Base-by-base conservation (phyloP, 768 basidiomycete species). In the Nevesoporus exiguus region DNA sequence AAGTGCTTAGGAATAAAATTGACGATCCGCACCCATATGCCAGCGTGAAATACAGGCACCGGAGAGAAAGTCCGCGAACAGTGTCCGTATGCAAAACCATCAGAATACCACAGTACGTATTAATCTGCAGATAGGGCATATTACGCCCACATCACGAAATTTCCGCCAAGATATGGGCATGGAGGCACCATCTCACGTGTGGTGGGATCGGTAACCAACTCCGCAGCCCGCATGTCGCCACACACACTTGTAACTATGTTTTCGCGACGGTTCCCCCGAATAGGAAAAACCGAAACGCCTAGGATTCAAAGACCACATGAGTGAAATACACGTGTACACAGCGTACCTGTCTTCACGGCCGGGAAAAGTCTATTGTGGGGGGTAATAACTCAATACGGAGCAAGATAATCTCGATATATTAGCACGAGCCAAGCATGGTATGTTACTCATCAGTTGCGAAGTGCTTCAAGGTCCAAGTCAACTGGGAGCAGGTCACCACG, bases 1-100 rank as follows among this genome's bases (percentile, higher is more conserved):
- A 43, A 33, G 27, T 7, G 7, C 36, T 43, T n/a, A 33, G 15
- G 37, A 36, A 31, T 41, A 47, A 50, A 27, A 47, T 59, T 54
- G 56, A 49, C 56, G 61, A 61, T 59, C 61, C 60, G 51, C 56
- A 58, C 21, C 43, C 39, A n/a, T 45, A 27, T 44, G 46, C 27
- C 22, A 29, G 8, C 27, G 8, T 29, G n/a, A 36, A 6, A 15
- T 19, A 46, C 27, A 33, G 25, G 10, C 29, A 48, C 37, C 33
- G n/a, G 21, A 14, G 15, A 50, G n/a, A 43, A 54, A 50, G 51
- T 53, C 55, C 60, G 47, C 55, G 51, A 53, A 62, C 36, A 3
- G 21, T 41, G 17, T 33, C 6, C 7, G 13, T 29, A 21, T 30
- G 30, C 43, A 55, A 50, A 37, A 25, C 22, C 14, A 40, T 15